Conservation (phyloP, 441 rosid genomes). For the Euphorbia celastroides region DNA sequence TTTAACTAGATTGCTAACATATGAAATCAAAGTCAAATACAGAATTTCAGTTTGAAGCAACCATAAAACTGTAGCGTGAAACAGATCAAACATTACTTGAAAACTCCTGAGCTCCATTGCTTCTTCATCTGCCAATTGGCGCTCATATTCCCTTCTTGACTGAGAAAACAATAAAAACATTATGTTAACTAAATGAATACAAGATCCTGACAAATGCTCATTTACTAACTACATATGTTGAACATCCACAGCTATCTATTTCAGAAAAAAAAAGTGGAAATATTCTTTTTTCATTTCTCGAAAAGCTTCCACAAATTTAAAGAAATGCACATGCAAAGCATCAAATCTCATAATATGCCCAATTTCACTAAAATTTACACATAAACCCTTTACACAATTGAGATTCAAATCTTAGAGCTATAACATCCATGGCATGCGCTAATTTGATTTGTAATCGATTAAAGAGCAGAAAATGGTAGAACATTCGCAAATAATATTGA, state of each 20-base stretch:
- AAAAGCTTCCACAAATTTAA: not conserved
- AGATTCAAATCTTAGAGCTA: not conserved
- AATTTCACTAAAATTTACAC: not conserved
- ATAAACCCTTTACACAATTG: not conserved
- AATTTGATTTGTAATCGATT: not conserved
- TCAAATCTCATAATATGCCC: not conserved
- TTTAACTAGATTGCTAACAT: not conserved
- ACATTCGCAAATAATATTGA: slow-evolving; percentile 8
- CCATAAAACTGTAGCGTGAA: not conserved
- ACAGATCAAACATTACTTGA: slow-evolving; percentile 49
- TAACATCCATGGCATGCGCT: not conserved
- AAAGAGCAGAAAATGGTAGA: not conserved
- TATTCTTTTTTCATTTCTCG: not conserved
- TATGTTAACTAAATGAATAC: not conserved
- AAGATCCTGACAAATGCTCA: not conserved
- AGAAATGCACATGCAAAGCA: not conserved
- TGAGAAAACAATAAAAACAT: slow-evolving; percentile 25
- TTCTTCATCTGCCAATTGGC: slow-evolving; percentile 66
- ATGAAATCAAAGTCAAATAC: not conserved
- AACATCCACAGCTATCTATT: not conserved
- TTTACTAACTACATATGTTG: not conserved
- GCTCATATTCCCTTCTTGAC: slow-evolving; percentile 79
- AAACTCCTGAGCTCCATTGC: slow-evolving; percentile 67
- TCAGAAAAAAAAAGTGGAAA: not conserved
- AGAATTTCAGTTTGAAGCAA: not conserved